Evolutionary conservation across 495 filamentous ascomycete genomes (phyloP).

Genomic region (Aspergillus sclerotiicarbonarius): DNA sequence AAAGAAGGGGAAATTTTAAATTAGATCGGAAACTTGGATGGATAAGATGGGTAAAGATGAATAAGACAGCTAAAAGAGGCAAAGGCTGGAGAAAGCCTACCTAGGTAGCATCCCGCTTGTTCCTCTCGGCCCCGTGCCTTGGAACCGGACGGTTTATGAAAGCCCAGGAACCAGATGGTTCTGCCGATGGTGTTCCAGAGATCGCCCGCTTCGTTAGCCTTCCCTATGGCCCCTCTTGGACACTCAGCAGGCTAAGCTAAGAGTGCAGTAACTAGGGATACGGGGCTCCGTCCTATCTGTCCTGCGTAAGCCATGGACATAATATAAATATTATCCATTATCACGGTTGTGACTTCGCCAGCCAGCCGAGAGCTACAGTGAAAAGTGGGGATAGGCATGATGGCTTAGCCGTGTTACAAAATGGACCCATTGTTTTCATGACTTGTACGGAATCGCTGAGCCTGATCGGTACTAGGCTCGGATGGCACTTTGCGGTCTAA

Average conservation of each 20-base stretch:
- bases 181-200: neutral
- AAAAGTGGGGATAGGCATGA: too few relatives aligned
- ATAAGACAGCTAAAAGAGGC: neutral
- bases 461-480: too few relatives aligned
- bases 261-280: neutral
- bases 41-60: neutral
- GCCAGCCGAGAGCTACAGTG: too few relatives aligned
- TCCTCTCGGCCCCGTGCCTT: conserved; percentile 4
- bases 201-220: neutral
- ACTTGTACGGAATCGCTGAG: too few relatives aligned
- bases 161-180: neutral
- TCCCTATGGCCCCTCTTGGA: too few relatives aligned
- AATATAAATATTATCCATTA: too few relatives aligned
- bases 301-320: too few relatives aligned
- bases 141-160: conserved; percentile 2
- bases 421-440: too few relatives aligned
- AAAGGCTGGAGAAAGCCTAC: neutral
- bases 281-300: too few relatives aligned
- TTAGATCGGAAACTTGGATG: neutral
- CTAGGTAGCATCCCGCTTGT: conserved; percentile 1
- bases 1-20: conserved; percentile 1
- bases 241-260: neutral
- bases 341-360: too few relatives aligned
- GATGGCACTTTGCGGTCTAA: too few relatives aligned
- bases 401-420: too few relatives aligned